phyloP scores from a whole-genome alignment of 2,329 filamentous ascomycete genomes.

The Curvularia spicifera region DNA sequence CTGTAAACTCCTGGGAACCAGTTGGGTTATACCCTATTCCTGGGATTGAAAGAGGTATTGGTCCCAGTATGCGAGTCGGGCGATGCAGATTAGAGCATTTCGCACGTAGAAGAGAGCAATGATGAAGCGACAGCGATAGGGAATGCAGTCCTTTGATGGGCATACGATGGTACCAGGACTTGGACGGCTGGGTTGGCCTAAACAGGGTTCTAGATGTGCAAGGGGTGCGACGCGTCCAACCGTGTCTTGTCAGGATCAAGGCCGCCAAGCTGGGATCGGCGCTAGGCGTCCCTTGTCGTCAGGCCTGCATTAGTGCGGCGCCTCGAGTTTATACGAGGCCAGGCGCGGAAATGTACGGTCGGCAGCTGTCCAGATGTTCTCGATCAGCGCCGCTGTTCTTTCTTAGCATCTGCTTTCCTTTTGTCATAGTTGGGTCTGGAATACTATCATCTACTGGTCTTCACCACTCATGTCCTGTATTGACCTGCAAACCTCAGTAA shows the following conservation, averaged over 20 bases:
- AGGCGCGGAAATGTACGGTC: slow-evolving; percentile 2
- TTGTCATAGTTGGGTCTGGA: background rate
- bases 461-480: background rate
- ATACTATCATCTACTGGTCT: background rate
- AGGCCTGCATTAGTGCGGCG: slow-evolving; percentile 1
- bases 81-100: background rate
- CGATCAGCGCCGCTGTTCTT: background rate
- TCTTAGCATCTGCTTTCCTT: background rate
- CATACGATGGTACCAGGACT: background rate
- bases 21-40: background rate
- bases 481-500: background rate
- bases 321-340: slow-evolving; percentile 1
- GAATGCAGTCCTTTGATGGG: background rate
- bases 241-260: background rate
- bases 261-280: slow-evolving; percentile 4
- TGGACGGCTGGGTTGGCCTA: background rate
- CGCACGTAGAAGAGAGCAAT: background rate
- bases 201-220: background rate
- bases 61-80: background rate
- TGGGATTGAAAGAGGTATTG: background rate
- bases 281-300: background rate
- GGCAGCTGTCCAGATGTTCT: background rate
- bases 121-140: background rate
- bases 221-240: background rate
- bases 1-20: background rate